phyloP scores from a whole-genome alignment of 768 basidiomycete genomes.

The Termitomyces sp. region DNA sequence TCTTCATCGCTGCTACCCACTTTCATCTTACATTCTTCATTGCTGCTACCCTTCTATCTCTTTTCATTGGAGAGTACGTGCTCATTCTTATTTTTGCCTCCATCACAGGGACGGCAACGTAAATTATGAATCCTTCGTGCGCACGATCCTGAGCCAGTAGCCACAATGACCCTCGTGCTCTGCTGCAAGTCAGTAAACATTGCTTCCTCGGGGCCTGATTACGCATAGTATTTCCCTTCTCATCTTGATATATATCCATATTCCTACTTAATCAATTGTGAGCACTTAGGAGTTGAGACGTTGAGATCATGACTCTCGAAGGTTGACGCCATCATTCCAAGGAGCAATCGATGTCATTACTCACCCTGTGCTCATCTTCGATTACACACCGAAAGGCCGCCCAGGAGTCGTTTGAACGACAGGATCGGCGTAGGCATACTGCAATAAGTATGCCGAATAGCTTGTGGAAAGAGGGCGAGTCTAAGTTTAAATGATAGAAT shows the following conservation, averaged over 20 bases:
- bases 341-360: neutral
- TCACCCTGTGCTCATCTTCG: too few relatives aligned
- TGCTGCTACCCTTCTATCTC: neutral
- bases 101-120: constrained; percentile 84
- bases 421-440: neutral
- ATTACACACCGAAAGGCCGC: neutral
- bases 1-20: too few relatives aligned
- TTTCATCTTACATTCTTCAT: constrained; percentile 1
- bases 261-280: neutral
- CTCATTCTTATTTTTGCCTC: neutral
- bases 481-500: too few relatives aligned
- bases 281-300: neutral
- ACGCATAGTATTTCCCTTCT: neutral
- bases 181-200: constrained; percentile 1
- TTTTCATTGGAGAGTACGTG: neutral
- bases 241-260: neutral
- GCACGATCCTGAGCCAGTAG: constrained; percentile 88
- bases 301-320: too few relatives aligned
- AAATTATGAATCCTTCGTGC: constrained; percentile 96
- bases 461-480: too few relatives aligned
- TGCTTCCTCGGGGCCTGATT: neutral
- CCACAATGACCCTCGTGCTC: neutral
- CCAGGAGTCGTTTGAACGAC: neutral
- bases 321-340: neutral
- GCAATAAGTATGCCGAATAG: neutral